These are phyloP conservation scores for Collybia sordida DNA, from an alignment of 768 basidiomycete genomes.

Conservation along the genomic window DNA sequence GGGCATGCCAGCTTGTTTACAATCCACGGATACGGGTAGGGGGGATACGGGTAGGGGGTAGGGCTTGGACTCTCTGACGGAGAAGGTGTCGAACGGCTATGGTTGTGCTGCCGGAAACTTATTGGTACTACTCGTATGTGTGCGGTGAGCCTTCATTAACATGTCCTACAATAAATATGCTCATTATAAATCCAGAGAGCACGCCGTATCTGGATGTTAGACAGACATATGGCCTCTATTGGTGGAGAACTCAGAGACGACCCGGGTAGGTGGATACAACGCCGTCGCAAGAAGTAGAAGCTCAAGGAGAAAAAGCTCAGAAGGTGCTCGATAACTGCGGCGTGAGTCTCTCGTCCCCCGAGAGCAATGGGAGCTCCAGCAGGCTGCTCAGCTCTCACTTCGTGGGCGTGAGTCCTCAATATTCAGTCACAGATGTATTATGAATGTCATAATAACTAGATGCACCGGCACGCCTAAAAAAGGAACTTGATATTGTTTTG, in stretches of 20 bases:
- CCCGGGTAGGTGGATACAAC: conserved; percentile 31
- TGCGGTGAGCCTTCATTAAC: conserved; percentile 23
- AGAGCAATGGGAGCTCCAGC: conserved; percentile 32
- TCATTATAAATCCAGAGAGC: conserved; percentile 10
- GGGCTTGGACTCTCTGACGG: conserved; percentile 32
- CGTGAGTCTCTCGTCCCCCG: conserved; percentile 9
- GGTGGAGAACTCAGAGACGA: conserved; percentile 21
- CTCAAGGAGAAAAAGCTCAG: conserved; percentile 10
- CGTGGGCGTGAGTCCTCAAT: conserved; percentile 22
- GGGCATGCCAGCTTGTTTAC: conserved; percentile 32
- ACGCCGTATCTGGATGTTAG: conserved; percentile 30
- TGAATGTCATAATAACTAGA: conserved; percentile 16
- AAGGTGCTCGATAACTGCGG: conserved; percentile 14
- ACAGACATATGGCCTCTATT: conserved; percentile 26
- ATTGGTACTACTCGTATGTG: conserved; percentile 31
- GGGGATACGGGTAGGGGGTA: too few species aligned
- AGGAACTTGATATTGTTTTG: conserved; percentile 30
- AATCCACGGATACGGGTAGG: conserved; percentile 25
- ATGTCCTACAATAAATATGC: not conserved
- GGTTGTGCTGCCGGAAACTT: conserved; percentile 30
- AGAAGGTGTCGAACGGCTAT: conserved; percentile 32
- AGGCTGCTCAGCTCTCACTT: conserved; percentile 25
- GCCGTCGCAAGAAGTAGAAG: conserved; percentile 13
- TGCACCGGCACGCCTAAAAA: conserved; percentile 25
- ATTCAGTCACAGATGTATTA: not conserved